Base-by-base conservation (phyloP, 805 yeast genomes). In the Starmerella powellii region DNA sequence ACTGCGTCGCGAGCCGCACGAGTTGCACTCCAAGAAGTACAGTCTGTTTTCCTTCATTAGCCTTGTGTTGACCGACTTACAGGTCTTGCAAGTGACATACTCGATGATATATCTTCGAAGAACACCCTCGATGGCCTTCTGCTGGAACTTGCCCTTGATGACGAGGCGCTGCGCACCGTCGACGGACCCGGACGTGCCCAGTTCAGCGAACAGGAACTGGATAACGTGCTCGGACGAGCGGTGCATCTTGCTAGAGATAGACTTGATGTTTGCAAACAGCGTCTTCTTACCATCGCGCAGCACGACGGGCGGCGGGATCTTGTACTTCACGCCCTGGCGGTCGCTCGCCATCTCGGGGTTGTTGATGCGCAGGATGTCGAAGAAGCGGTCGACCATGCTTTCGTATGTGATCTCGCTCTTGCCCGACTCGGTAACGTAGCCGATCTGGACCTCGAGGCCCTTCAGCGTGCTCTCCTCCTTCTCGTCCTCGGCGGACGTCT, bases 291-390 rank as follows among this genome's bases (percentile, higher is more conserved):
- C 97, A 68, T 91, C 99, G 70, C 98, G 86, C 64, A 80, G 80
- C 63, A 94, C 91, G 51, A 80, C 72, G 49, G 99, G 99, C 33
- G 97, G 97, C 39, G 98, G 98, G 57, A 91, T 86, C 72, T 88
- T 81, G 67, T 87, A 80, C 66, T 88, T 87, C 41, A 85, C 76
- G 32, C 94, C 88, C 24, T 83, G 72, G 65, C 94, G 78, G 62
- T 88, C 97, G 61, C 96, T 96, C 34, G 97, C 98, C 58, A 91
- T 74, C 64, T 91, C 98, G 48, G 99, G 99, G 68, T 91, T 91
- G 67, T 88, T 88, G 50, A 84, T 79, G 57, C 83, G 85, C 59
- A 91, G 72, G 47, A 88, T 79, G 41, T 67, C 65, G 70, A 87
- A 91, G 62, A 91, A 91, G 62, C 98, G 75, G 41, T 80, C 72